Evolutionary conservation across 2,329 filamentous ascomycete genomes (phyloP), one percentile per base, ranked within the genome.

Genomic region (Trichoderma harzianum): DNA sequence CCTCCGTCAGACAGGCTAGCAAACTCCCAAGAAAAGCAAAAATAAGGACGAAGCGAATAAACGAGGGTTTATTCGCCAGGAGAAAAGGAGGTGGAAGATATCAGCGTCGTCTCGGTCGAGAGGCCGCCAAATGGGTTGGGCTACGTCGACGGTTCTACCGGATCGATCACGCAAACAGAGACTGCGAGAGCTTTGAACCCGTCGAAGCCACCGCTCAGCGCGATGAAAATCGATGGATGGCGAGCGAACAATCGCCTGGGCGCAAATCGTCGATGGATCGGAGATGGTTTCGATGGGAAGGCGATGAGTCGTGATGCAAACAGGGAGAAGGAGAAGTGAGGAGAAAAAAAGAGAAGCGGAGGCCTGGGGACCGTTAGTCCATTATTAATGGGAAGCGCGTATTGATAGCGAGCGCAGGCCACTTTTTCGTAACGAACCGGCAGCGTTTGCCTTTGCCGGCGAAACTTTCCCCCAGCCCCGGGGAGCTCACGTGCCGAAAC

Each of bases 1-100:
- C 76, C 71, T 74, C 75, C 71, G 72, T 36, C 62, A 75, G 73
- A 78, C 61, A 77, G 73, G 73, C 76, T 66, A 74, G 74, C 72
- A 73, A 76, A 51, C 57, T 69, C 57, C 65, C 32, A 74, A 68
- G 28, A 58, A 43, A 70, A n/a, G 39, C 39, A 75, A 58, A 58
- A 76, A 66, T 65, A 47, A 70, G 47, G 69, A 70, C 28, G 18
- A 61, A 30, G 60, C 53, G 28, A 66, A 26, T 26, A 39, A 61
- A 47, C 14, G n/a, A 3, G 18, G 10, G 53, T 11, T 36, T 53
- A 34, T 62, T 34, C 43, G 66, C 12, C 14, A 34, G 32, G 34
- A 11, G 28, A 30, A 18, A n/a, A 63, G 24, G n/a, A 57, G 12
- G 30, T 34, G 39, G 10, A 10, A 18, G 18, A 36, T 69, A 18